Evolutionary conservation across 2,329 filamentous ascomycete species (phyloP), one percentile per base, ranked within the genome.

Genomic region (Colletotrichum liaoningense): DNA sequence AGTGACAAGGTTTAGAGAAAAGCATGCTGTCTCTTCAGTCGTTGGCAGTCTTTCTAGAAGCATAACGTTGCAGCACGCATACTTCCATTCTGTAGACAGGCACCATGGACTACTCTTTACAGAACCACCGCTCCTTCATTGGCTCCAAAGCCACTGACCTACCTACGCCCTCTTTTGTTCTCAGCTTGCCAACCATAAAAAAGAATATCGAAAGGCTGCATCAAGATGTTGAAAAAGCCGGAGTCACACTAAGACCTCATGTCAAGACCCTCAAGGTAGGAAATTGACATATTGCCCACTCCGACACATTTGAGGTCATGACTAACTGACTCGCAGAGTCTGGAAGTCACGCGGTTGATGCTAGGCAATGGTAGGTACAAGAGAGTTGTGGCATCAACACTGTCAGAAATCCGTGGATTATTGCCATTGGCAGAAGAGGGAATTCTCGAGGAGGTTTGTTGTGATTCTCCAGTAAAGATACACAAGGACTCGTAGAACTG

Each of bases 261-360:
- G 81, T 86, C n/a, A 86, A 86, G 75, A 86, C 84, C 0, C 78
- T 86, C 28, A 86, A 86, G 79, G 84, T 83, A 52, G 2, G 62
- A 2, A 3, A 16, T 19, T 14, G 28, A 9, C 3, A 9, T 42
- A 1, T 24, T 6, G 4, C 9, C 26, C 14, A 8, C 24, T 1
- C 2, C 11, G 33, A 8, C 30, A 0, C 9, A 2, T 0, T n/a
- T n/a, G n/a, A n/a, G 33, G 0, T 1, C 19, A 16, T 42, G 12
- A n/a, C 38, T 65, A 1, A 69, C 26, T 1, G 8, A 4, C 14
- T 5, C 1, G 6, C 19, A 86, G 80, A 83, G 80, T 1, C 74
- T 80, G 2, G 81, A 83, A 59, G 77, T 79, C 0, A 85, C 84
- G 0, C 77, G 83, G 6, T 76, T 86, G 78, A 84, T 86, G 83